Conservation (phyloP, 2,329 filamentous ascomycete species). For the Ophiostoma fasciatum region DNA sequence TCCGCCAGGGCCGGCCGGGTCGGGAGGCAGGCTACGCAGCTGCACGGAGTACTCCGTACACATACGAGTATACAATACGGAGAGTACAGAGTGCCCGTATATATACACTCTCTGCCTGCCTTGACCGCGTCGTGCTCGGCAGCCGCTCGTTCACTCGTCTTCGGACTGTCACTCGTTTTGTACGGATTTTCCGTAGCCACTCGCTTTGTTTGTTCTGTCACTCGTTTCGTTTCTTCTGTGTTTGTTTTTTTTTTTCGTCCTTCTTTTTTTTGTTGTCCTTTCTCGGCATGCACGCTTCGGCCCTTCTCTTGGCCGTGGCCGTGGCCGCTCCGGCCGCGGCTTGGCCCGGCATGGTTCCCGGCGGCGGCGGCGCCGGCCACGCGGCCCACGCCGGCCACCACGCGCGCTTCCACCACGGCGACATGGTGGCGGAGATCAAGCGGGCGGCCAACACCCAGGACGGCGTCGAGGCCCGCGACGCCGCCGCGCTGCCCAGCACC, state of each 20-base stretch:
- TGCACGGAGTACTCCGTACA: too few species aligned
- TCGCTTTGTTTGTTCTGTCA: background rate
- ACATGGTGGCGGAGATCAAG: slow-evolving; percentile 6
- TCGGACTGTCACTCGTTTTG: background rate
- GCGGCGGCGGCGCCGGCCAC: background rate
- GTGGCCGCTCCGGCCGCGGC: slow-evolving; percentile 6
- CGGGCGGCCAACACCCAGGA: background rate
- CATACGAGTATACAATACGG: too few species aligned
- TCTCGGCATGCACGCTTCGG: slow-evolving; percentile 4
- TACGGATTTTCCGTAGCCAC: background rate
- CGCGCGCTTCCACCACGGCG: slow-evolving; percentile 4
- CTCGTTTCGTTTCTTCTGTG: background rate
- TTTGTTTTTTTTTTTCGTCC: background rate
- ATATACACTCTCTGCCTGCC: too few species aligned
- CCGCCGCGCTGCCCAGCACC: background rate
- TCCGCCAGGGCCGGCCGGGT: too few species aligned
- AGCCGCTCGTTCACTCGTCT: background rate
- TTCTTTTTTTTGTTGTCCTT: background rate
- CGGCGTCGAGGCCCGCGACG: background rate
- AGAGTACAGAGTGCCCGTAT: too few species aligned
- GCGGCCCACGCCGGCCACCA: slow-evolving; percentile 1
- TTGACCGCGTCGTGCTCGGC: too few species aligned
- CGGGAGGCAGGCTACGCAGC: too few species aligned
- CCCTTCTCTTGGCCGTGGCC: slow-evolving; percentile 2
- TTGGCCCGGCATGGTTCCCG: slow-evolving; percentile 9